Conservation (phyloP, 2,329 filamentous ascomycete species). For the Cordyceps cateniannulata region DNA sequence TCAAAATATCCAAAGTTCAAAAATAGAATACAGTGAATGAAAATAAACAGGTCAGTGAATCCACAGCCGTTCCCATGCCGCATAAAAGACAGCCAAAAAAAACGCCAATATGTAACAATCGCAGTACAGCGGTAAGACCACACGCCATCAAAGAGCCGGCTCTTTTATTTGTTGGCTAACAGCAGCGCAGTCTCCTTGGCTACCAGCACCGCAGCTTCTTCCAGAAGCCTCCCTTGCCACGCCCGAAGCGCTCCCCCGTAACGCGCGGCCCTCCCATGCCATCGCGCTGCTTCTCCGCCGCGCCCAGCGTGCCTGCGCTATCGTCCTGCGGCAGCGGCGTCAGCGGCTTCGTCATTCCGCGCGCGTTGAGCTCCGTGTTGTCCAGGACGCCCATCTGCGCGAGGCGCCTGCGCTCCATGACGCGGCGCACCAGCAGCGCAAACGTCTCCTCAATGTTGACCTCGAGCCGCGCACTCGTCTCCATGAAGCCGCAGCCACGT, state of each 20-base stretch:
- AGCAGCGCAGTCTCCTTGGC: no score
- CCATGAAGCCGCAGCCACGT: constrained; percentile 78
- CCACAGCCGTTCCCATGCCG: not conserved
- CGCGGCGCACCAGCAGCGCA: constrained; percentile 58
- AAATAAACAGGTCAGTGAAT: not conserved
- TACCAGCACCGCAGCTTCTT: constrained; percentile 51
- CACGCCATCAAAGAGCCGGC: not conserved
- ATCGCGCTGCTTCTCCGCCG: constrained; percentile 34
- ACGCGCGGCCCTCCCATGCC: constrained; percentile 38
- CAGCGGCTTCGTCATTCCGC: constrained; percentile 52
- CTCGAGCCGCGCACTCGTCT: constrained; percentile 76
- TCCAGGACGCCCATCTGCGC: constrained; percentile 41
- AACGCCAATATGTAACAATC: not conserved
- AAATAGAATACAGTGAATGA: not conserved
- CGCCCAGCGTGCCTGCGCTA: constrained; percentile 8
- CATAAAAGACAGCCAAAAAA: not conserved
- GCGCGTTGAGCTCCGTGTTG: constrained; percentile 37
- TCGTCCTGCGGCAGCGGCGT: constrained; percentile 39
- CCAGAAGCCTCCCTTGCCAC: constrained; percentile 44
- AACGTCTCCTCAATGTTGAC: constrained; percentile 90
- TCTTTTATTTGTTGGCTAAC: no score
- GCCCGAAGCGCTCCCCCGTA: constrained; percentile 37
- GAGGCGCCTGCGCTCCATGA: constrained; percentile 49
- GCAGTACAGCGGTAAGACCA: no score
- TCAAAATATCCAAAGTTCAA: not conserved